Base-by-base conservation (phyloP, 768 basidiomycete genomes). In the Neoboletus subvelutipes region DNA sequence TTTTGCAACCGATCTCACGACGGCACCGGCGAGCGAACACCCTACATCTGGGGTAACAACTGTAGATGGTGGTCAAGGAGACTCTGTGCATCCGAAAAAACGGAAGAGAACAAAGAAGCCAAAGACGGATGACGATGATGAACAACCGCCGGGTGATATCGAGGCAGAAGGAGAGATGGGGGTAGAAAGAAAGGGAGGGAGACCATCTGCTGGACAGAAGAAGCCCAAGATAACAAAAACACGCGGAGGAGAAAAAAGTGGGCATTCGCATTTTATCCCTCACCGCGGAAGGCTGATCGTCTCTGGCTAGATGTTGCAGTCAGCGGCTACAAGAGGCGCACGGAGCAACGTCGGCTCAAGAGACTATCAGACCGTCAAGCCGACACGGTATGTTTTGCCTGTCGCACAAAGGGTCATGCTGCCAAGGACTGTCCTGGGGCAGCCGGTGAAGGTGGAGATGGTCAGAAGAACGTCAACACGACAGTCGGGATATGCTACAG, bases 301-400 rank as follows among this genome's bases (percentile, higher is more conserved):
- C 48, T 51, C 74, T 20, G 69, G 76, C 50, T 17, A 70, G 67
- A 24, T 29, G 37, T 58, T 13, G 59, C 65, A 17, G 53, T 59
- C 46, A 61, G 57, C 34, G 68, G 69, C 13, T 65, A 58, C 59
- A 22, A 59, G n/a, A 62, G 50, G 54, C 71, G 72, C 26, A 76
- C 80, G 4, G 92, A 95, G 66, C 64, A 74, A 20, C 78, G 94
- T 48, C 81, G 92, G 15, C 66, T 85, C 50, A 80, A 83, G 60
- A 84, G 93, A 37, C 81, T 83, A 50, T 67, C 80, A 3, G 82
- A 87, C 46, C 81, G 83, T 42, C 62, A 78, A 13, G 74, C 78
- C 10, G 71, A 76, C 3, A 93, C 86, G 1, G 85, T 82, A 7
- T 97, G 94, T 68, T 95, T 94, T 71, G 89, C 88, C 3, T 98